Conservation (phyloP, 108 stramenopile species). For the Fragilaria radians region DNA sequence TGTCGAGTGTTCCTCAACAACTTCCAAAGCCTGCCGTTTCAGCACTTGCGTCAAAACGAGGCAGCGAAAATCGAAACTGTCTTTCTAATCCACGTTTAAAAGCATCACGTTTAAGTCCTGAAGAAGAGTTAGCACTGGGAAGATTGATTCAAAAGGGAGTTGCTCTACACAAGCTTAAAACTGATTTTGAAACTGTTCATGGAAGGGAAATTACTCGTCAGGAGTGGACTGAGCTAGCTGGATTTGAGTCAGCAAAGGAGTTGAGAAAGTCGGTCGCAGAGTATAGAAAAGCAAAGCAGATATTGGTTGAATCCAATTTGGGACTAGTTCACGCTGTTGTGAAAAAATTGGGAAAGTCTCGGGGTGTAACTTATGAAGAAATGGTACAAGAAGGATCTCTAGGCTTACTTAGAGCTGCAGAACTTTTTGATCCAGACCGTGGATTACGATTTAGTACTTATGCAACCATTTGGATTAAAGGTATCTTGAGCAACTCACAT, state of each 20-base stretch:
- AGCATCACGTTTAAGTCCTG: constrained; percentile 28
- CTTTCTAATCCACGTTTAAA: neutral
- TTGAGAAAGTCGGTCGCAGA: constrained; percentile 48
- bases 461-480: constrained; percentile 98
- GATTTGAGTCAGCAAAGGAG: constrained; percentile 32
- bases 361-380: constrained; percentile 63
- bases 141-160: constrained; percentile 66
- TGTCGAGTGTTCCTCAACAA: constrained; percentile 41
- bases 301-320: constrained; percentile 69
- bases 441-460: constrained; percentile 92
- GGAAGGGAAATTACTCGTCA: constrained; percentile 26
- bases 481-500: constrained; percentile 51
- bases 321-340: constrained; percentile 77
- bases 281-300: constrained; percentile 66
- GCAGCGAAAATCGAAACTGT: neutral
- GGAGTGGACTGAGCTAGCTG: constrained; percentile 66
- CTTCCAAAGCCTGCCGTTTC: constrained; percentile 33
- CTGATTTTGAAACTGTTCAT: constrained; percentile 36
- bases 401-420: constrained; percentile 87
- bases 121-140: constrained; percentile 68
- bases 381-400: constrained; percentile 90
- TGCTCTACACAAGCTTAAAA: constrained; percentile 47
- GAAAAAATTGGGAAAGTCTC: constrained; percentile 17
- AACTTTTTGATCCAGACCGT: constrained; percentile 83
- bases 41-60: constrained; percentile 13